Percentiles rank a stretch among this genome's conserved stretches.
phyloP scores from a whole-genome alignment of 2,329 filamentous ascomycete genomes.

The Hansfordia pulvinata region DNA sequence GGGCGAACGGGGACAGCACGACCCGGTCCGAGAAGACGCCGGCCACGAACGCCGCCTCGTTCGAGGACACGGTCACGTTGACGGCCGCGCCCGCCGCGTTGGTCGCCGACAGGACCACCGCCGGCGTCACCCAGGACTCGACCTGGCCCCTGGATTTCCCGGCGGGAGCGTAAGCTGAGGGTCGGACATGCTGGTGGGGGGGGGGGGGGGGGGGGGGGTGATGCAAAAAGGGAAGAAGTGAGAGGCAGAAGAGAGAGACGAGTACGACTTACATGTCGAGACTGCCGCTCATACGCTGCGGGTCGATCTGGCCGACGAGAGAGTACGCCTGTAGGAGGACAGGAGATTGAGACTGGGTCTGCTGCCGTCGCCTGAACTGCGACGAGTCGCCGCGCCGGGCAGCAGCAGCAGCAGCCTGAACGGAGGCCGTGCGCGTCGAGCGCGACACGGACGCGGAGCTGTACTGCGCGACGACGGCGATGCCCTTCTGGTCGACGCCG shows the following conservation, averaged over 20 bases:
- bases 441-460: slow-evolving; percentile 35
- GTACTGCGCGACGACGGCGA: slow-evolving; percentile 41
- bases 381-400: not conserved
- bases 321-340: slow-evolving; percentile 47
- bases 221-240: no score
- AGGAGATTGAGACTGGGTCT: slow-evolving; percentile 13
- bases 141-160: slow-evolving; percentile 34
- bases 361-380: slow-evolving; percentile 4
- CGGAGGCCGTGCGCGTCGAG: slow-evolving; percentile 8
- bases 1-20: slow-evolving; percentile 33
- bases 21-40: slow-evolving; percentile 53
- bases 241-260: no score
- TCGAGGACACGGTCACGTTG: slow-evolving; percentile 51
- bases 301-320: slow-evolving; percentile 57
- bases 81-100: slow-evolving; percentile 36
- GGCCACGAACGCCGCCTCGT: slow-evolving; percentile 57
- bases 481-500: slow-evolving; percentile 34
- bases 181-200: no score
- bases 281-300: slow-evolving; percentile 33
- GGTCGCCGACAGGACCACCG: slow-evolving; percentile 50
- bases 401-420: no score
- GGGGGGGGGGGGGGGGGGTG: no score
- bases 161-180: no score
- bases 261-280: slow-evolving; percentile 43
- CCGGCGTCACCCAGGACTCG: slow-evolving; percentile 52